Conservation (phyloP, 352 stramenopile species). For the Sclerospora graminicola region DNA sequence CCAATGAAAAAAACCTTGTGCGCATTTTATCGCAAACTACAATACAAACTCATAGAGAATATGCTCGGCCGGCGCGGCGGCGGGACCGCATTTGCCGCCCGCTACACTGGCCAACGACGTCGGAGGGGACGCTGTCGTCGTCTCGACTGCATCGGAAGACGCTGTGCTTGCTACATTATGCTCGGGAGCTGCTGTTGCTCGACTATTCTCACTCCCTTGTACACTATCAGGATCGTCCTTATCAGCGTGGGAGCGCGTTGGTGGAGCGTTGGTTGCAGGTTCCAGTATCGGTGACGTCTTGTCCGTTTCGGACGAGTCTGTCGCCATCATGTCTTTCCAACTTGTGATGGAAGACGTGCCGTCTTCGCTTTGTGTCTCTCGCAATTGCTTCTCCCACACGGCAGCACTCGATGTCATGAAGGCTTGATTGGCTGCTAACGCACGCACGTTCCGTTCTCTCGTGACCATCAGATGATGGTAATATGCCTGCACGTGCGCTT, state of each 20-base stretch:
- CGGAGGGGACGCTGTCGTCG: conserved; percentile 4
- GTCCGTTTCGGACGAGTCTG: conserved; percentile 5
- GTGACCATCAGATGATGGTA: conserved; percentile 34
- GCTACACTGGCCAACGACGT: conserved; percentile 11
- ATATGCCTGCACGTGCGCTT: conserved; percentile 46
- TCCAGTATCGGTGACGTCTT: not conserved
- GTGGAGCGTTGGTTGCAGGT: not conserved
- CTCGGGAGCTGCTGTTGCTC: not conserved
- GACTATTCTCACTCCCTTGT: conserved; percentile 15
- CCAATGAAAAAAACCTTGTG: not conserved
- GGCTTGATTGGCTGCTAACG: conserved; percentile 32
- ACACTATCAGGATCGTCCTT: conserved; percentile 5
- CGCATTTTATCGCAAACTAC: conserved; percentile 13
- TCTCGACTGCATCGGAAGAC: conserved; percentile 14
- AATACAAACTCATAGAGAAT: conserved; percentile 66
- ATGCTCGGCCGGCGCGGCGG: conserved; percentile 10
- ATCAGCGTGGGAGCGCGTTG: conserved; percentile 5
- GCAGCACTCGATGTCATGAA: conserved; percentile 30
- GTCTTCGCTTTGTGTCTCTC: conserved; percentile 14
- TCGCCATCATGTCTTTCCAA: conserved; percentile 20
- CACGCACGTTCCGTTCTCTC: conserved; percentile 43
- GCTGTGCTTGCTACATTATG: not conserved
- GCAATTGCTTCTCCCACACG: conserved; percentile 38
- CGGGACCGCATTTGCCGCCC: conserved; percentile 5
- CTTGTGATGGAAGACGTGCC: conserved; percentile 12